A percentile compares a stretch with the other conserved stretches of the same genome.
Conservation (phyloP, 164 flowering plant genomes). For the Annona squamosa region DNA sequence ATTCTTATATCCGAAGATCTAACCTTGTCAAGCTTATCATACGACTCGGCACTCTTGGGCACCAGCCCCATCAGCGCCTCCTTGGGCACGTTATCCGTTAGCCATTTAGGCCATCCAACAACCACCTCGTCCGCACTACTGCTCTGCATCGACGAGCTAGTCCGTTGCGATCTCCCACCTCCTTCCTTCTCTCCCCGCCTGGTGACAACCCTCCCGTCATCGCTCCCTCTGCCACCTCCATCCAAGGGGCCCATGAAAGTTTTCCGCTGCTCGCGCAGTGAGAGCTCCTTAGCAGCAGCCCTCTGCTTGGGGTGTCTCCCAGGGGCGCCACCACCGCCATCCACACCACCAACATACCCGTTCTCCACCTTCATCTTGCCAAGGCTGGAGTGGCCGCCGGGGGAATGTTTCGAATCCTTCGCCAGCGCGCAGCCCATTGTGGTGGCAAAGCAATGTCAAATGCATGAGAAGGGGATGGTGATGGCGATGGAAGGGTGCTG, state of each 20-base stretch:
- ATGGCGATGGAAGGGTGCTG: not conserved
- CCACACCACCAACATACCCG: constrained; percentile 27
- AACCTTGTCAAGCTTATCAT: constrained; percentile 63
- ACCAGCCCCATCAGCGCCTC: constrained; percentile 47
- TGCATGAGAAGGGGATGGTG: not conserved
- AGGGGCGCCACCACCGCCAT: constrained; percentile 6
- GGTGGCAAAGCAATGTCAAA: not conserved
- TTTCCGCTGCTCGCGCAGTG: not conserved
- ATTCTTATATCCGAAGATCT: not conserved
- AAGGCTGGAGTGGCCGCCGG: constrained; percentile 17
- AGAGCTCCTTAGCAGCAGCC: not conserved
- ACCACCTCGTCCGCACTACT: constrained; percentile 27
- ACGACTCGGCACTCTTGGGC: constrained; percentile 60
- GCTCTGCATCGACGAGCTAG: not conserved
- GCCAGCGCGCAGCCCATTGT: constrained; percentile 48
- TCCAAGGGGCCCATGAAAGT: not conserved
- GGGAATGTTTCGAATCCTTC: constrained; percentile 29
- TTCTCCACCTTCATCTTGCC: constrained; percentile 39
- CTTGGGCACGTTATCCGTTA: constrained; percentile 45
- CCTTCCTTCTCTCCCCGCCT: constrained; percentile 11
- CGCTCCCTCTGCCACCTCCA: not conserved
- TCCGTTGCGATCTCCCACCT: constrained; percentile 1
- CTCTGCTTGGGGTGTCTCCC: constrained; percentile 34
- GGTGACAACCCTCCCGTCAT: constrained; percentile 5
- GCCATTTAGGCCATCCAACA: constrained; percentile 74